Conservation (phyloP, 192 early-diverging fungal species). For the Backusella parvicylindrica region DNA sequence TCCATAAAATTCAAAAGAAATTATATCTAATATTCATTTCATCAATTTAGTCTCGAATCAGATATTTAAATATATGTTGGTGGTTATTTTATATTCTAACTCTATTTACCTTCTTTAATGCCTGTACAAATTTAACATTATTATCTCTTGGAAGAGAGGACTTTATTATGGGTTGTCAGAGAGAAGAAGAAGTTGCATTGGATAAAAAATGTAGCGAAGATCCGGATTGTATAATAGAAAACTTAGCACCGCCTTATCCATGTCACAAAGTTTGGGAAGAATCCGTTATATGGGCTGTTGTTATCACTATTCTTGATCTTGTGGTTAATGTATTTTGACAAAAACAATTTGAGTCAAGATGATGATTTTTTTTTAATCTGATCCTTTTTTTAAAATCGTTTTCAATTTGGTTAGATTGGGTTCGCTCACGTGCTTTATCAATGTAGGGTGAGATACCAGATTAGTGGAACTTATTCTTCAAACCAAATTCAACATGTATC, state of each 20-base stretch:
- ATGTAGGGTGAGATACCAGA: neutral
- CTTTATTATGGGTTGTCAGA: neutral
- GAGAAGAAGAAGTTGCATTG: neutral
- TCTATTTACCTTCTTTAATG: neutral
- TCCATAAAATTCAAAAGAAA: neutral
- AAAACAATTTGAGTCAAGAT: neutral
- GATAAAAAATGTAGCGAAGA: neutral
- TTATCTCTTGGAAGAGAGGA: neutral
- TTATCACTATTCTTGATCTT: neutral
- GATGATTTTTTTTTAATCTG: neutral
- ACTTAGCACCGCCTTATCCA: neutral
- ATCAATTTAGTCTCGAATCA: neutral
- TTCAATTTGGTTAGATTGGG: neutral
- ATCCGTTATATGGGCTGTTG: neutral
- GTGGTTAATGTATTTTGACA: neutral
- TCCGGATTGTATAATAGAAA: neutral
- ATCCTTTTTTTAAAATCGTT: neutral
- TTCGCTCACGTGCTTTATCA: neutral
- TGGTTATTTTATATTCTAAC: constrained; percentile 7
- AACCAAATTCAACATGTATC: neutral
- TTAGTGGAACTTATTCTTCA: neutral
- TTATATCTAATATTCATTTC: neutral
- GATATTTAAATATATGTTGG: constrained; percentile 2
- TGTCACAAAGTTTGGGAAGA: neutral
- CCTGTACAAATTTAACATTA: neutral